Evolutionary conservation across 1,139 yeast genomes (phyloP).

Genomic region (Magnusiomyces clavatus): DNA sequence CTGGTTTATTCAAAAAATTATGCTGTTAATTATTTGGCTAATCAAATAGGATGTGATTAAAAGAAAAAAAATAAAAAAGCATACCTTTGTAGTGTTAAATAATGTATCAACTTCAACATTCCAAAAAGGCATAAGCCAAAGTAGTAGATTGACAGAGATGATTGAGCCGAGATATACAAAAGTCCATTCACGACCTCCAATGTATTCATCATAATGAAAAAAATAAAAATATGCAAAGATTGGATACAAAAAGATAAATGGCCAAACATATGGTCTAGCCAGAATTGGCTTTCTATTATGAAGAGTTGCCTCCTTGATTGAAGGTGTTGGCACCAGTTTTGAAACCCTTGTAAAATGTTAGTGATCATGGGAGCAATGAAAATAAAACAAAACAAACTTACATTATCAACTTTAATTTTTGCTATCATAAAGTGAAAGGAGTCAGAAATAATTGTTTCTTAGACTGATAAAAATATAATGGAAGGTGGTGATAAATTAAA

Average conservation of each 20-base stretch:
- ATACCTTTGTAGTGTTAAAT: constrained; percentile 55
- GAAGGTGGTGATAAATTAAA: background rate
- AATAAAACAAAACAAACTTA: background rate
- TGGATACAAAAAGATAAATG: constrained; percentile 77
- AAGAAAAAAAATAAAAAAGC: too few species aligned
- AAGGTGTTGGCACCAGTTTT: constrained; percentile 39
- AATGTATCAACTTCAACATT: constrained; percentile 59
- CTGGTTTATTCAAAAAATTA: constrained; percentile 4
- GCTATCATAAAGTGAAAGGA: background rate
- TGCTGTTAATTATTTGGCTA: background rate
- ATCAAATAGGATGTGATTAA: background rate
- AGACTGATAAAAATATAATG: background rate
- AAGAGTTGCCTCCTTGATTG: constrained; percentile 58
- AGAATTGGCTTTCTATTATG: constrained; percentile 59
- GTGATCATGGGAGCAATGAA: background rate
- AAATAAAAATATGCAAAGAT: constrained; percentile 58
- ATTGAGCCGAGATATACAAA: constrained; percentile 76
- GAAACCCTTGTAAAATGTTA: constrained; percentile 7
- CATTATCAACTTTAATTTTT: background rate
- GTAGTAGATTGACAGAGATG: constrained; percentile 61
- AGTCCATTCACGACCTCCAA: constrained; percentile 75
- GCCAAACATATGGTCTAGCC: constrained; percentile 75
- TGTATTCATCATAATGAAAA: constrained; percentile 67
- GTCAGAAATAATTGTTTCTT: background rate
- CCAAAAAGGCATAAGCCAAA: constrained; percentile 96